phyloP scores from a whole-genome alignment of 305 asterid species.

The Fraxinus latifolia region DNA sequence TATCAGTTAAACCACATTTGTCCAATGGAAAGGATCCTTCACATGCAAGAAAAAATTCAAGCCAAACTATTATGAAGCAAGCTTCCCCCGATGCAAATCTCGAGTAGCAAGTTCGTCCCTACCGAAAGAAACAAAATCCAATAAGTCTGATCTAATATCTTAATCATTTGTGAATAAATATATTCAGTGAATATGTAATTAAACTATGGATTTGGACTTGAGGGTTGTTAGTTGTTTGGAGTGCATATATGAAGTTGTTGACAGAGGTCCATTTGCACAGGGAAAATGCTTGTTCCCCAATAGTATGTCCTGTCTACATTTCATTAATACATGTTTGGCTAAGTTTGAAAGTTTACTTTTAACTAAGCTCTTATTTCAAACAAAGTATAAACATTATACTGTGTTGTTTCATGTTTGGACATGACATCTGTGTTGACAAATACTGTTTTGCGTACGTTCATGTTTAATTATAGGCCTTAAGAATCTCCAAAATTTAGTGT shows the following conservation, averaged over 20 bases:
- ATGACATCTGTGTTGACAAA: neutral
- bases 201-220: neutral
- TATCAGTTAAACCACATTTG: slow-evolving; percentile 30
- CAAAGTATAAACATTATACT: neutral
- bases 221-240: neutral
- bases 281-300: neutral
- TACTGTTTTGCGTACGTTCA: too few relatives aligned
- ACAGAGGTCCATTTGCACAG: neutral
- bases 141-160: neutral
- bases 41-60: slow-evolving; percentile 35
- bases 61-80: neutral
- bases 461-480: neutral
- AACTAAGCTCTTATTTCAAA: neutral
- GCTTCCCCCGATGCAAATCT: slow-evolving; percentile 15
- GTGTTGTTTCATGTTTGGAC: neutral
- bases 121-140: neutral
- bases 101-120: neutral
- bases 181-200: neutral
- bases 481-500: neutral
- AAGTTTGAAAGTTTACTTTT: neutral
- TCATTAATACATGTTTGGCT: neutral
- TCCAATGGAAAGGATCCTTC: slow-evolving; percentile 31
- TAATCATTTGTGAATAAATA: neutral
- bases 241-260: neutral
- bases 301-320: neutral